Base-by-base conservation (phyloP, 805 yeast genomes). In the Osmozyma mogii region DNA sequence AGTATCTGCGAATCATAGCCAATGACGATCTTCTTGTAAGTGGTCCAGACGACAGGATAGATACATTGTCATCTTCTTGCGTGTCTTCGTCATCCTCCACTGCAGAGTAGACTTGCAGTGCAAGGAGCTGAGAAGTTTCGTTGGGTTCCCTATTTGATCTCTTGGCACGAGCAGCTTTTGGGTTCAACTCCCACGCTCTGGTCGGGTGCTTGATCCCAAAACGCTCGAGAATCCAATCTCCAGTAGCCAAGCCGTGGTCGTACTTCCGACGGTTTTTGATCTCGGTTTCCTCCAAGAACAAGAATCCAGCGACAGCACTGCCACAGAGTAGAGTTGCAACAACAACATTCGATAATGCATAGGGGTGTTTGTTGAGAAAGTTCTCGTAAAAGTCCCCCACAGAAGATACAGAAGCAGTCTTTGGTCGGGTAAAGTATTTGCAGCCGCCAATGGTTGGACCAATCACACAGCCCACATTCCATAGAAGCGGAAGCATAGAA, bases 201-300 rank as follows among this genome's bases (percentile, higher is more conserved):
- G 24, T 21, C 1, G 56, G 56, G 5, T 48, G 36, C 15, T 39
- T 22, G 29, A 43, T 40, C 7, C 65, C 65, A 4, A 58, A 29
- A 12, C 29, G 32, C 5, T 41, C 28, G 13, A 56, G 34, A 4
- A 59, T 32, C 22, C 34, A 33, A 37, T 61, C 67, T n/a, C 68
- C 68, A n/a, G 24, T 14, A 6, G 34, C 34, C 10, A 60, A 25
- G 11, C 61, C 66, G 8, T 55, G 28, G 8, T 63, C 65, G 22
- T 37, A 35, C 34, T 57, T 60, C 23, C 52, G 42, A 16, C 40
- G 38, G n/a, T 43, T 34, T 29, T 43, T 45, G 16, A 25, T 38
- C 9, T 37, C 38, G 5, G 67, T 55, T 33, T 61, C 68, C 34
- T 61, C 65, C 15, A 61, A 37, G 34, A 61, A 61, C 14, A 61